Base-by-base conservation (phyloP, 23 red algal species). In the Gracilariopsis chorda region DNA sequence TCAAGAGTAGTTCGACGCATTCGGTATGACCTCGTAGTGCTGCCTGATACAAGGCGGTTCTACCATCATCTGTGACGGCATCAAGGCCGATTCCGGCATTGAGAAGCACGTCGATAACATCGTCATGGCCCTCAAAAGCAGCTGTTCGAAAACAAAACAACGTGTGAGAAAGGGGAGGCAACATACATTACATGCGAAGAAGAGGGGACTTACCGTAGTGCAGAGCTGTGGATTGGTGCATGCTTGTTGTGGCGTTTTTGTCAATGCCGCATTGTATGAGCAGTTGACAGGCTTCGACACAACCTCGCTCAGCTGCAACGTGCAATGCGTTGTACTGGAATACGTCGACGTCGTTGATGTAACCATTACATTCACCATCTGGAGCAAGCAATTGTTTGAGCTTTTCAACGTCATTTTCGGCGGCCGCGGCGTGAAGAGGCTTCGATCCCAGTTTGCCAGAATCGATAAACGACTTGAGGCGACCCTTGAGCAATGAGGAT, bases 191-290 rank as follows among this genome's bases (percentile, higher is more conserved):
- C 34, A 2, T 56, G 1, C 17, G 49, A 52, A 32, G 10, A n/a
- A n/a, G n/a, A n/a, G n/a, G n/a, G n/a, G 20, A 59, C 83, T 88
- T 77, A 88, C 83, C 83, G 44, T 93, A 93, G 47, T 93, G 90
- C 63, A 93, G 40, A 16, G 90, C 48, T 4, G 62, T 72, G 42
- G 47, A 59, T 16, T 47, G 27, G 48, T 85, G 69, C 78, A 93
- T 77, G 23, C 65, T 47, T 5, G 90, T 86, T 36, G 19, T 23
- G 2, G 78, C 61, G 2, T 70, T 39, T 19, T 55, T 35, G 45
- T 84, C 67, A 27, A 61, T 78, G 32, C 80, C 80, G 8, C 47
- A 40, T 7, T 75, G 83, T 16, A 94, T 29, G 20, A 94, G 59
- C 10, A 86, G 71, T 19, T 48, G 23, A 43, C 71, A 67, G 41